Conservation (phyloP, 2,329 filamentous ascomycete genomes). For the Calcarisporium arbuscula region DNA sequence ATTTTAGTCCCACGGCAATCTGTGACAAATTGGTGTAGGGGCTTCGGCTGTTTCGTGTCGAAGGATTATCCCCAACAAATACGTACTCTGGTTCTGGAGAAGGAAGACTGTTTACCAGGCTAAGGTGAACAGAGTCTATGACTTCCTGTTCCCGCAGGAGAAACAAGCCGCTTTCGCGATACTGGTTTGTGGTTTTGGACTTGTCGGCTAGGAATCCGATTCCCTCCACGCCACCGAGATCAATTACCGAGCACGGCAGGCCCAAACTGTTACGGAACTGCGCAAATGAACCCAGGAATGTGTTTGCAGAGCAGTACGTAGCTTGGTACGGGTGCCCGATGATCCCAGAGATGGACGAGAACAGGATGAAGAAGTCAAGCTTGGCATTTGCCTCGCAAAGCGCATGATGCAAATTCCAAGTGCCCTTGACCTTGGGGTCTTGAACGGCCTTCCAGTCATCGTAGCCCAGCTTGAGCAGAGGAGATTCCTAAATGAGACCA, state of each 20-base stretch:
- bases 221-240: conserved; percentile 29
- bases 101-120: no score
- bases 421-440: conserved; percentile 23
- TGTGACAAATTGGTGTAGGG: no score
- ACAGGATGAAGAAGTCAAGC: conserved; percentile 28
- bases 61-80: no score
- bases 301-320: conserved; percentile 34
- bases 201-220: conserved; percentile 25
- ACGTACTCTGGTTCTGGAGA: no score
- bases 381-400: neutral
- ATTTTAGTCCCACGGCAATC: conserved; percentile 8
- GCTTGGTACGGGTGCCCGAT: conserved; percentile 25
- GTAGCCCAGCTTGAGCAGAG: conserved; percentile 22
- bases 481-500: conserved; percentile 2
- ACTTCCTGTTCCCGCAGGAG: conserved; percentile 12
- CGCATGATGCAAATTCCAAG: conserved; percentile 24
- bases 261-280: conserved; percentile 22
- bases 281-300: conserved; percentile 30
- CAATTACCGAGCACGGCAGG: conserved; percentile 18
- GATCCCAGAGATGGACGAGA: conserved; percentile 24
- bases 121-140: conserved; percentile 5
- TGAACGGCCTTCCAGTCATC: conserved; percentile 18
- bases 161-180: conserved; percentile 2
- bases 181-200: neutral
- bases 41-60: no score